phyloP scores from a whole-genome alignment of 352 stramenopile genomes.

The Phytophthora idaei region DNA sequence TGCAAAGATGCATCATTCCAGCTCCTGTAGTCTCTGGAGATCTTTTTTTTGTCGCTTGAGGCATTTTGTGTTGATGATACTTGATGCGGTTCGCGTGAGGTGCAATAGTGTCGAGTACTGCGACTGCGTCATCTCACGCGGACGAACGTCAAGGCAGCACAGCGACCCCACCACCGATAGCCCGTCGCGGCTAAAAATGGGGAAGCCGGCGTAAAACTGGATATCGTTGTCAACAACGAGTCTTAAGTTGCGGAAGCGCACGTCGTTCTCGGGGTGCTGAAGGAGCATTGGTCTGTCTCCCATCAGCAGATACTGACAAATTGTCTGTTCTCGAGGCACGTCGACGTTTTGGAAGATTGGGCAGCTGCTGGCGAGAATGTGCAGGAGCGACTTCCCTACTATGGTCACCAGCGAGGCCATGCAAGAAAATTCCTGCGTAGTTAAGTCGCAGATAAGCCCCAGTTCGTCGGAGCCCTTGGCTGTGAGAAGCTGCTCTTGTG shows the following conservation, averaged over 20 bases:
- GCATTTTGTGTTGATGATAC: conserved; percentile 20
- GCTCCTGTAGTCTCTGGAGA: conserved; percentile 10
- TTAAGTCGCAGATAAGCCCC: conserved; percentile 42
- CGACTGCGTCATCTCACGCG: conserved; percentile 34
- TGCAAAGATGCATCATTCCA: background rate
- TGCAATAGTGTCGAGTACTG: conserved; percentile 39
- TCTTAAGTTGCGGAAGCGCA: conserved; percentile 50
- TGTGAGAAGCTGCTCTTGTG: conserved; percentile 32
- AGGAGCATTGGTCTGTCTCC: conserved; percentile 52
- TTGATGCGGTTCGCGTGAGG: conserved; percentile 27
- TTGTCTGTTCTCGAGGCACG: conserved; percentile 40
- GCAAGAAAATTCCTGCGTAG: conserved; percentile 42
- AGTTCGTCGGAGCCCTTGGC: conserved; percentile 38
- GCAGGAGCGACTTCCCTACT: conserved; percentile 37
- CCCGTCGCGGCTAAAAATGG: conserved; percentile 28
- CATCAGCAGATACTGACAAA: conserved; percentile 63
- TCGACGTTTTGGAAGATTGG: conserved; percentile 29
- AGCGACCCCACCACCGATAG: conserved; percentile 33
- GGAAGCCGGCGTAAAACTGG: conserved; percentile 66
- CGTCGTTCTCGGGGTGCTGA: conserved; percentile 54
- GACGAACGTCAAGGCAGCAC: conserved; percentile 30
- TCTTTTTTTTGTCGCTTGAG: background rate
- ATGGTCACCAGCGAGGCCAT: conserved; percentile 49
- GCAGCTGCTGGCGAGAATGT: conserved; percentile 44
- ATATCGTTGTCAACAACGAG: conserved; percentile 36